Percentiles rank a stretch among this genome's conserved stretches.
phyloP scores from a whole-genome alignment of 2,329 filamentous ascomycete genomes.

The Lachnellula suecica region DNA sequence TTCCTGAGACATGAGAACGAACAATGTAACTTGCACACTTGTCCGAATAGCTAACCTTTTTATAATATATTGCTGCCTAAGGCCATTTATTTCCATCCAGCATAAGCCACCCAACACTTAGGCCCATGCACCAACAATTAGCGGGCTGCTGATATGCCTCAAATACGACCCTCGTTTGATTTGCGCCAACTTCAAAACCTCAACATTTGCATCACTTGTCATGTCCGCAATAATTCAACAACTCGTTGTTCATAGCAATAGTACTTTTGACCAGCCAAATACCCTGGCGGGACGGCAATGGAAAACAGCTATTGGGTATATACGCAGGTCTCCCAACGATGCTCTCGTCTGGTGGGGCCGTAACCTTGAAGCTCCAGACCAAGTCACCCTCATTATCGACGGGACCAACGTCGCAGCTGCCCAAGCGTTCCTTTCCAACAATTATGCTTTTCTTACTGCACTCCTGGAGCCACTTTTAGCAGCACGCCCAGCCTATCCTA shows the following conservation, averaged over 20 bases:
- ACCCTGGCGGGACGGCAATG: neutral
- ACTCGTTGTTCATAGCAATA: neutral
- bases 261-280: neutral
- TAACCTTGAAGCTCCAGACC: conserved; percentile 2
- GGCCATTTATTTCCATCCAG: no score
- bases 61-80: no score
- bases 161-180: no score
- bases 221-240: neutral
- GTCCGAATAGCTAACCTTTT: no score
- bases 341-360: neutral
- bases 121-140: no score
- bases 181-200: no score
- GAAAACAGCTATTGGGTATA: neutral
- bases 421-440: neutral
- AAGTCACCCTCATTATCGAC: conserved; percentile 14
- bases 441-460: neutral
- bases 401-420: neutral
- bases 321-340: neutral
- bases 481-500: neutral
- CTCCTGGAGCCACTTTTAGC: neutral
- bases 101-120: no score
- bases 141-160: no score
- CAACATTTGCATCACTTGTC: no score
- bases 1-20: no score
- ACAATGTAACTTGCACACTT: no score